Conservation (phyloP, 306 rosid genomes). For the Rosa chinensis region DNA sequence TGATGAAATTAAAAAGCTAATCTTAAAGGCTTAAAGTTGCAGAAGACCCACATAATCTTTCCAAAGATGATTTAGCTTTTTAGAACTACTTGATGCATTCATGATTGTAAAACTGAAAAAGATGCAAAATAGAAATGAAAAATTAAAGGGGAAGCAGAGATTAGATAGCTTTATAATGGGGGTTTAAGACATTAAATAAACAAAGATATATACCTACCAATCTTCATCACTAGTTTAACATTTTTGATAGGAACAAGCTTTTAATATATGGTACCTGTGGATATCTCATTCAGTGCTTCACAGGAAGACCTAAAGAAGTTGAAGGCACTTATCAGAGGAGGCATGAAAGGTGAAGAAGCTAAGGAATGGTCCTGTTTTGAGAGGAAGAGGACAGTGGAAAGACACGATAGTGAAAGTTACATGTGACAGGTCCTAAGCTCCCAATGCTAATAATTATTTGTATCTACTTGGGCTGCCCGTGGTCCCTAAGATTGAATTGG, state of each 20-base stretch:
- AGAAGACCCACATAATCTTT: slow-evolving; percentile 33
- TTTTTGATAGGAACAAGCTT: neutral
- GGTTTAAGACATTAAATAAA: slow-evolving; percentile 18
- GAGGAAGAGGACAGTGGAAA: slow-evolving; percentile 15
- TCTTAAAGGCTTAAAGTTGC: slow-evolving; percentile 25
- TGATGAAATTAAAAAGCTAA: slow-evolving; percentile 13
- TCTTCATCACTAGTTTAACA: neutral
- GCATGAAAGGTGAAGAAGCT: slow-evolving; percentile 23
- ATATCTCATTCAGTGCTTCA: slow-evolving; percentile 14
- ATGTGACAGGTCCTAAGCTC: slow-evolving; percentile 34
- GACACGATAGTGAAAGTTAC: slow-evolving; percentile 29
- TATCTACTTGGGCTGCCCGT: slow-evolving; percentile 31
- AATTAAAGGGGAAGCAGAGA: neutral
- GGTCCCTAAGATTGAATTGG: slow-evolving; percentile 40
- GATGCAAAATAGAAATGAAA: neutral
- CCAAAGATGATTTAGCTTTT: slow-evolving; percentile 38
- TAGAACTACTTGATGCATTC: slow-evolving; percentile 16
- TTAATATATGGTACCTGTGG: slow-evolving; percentile 2
- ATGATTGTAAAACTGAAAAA: slow-evolving; percentile 3
- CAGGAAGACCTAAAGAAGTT: slow-evolving; percentile 15
- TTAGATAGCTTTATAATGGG: slow-evolving; percentile 29
- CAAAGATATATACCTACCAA: slow-evolving; percentile 4
- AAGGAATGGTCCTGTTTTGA: slow-evolving; percentile 44
- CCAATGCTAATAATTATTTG: slow-evolving; percentile 18
- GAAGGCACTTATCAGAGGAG: slow-evolving; percentile 28